Evolutionary conservation across 2,329 filamentous ascomycete species (phyloP).

Genomic region (Talaromyces funiculosus): DNA sequence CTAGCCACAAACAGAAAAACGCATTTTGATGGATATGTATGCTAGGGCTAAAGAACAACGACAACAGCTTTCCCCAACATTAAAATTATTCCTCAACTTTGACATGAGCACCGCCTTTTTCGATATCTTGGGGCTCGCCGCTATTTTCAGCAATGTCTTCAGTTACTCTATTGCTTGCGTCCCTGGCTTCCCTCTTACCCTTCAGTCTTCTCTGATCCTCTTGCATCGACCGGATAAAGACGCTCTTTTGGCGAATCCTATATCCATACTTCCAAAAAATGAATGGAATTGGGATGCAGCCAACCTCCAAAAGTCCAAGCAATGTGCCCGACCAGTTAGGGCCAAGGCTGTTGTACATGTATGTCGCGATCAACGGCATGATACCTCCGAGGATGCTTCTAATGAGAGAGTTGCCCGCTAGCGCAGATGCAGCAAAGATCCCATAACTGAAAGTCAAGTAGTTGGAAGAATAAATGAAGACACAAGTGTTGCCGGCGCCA

Average conservation of each 20-base stretch:
- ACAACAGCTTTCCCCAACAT: neutral
- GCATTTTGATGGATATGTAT: neutral
- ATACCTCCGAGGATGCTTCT: conserved; percentile 70
- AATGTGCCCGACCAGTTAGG: conserved; percentile 76
- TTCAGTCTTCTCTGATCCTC: conserved; percentile 46
- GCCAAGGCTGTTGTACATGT: conserved; percentile 64
- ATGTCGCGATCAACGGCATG: conserved; percentile 67
- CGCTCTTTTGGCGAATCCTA: conserved; percentile 52
- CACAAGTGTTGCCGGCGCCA: conserved; percentile 66
- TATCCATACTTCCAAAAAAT: conserved; percentile 64
- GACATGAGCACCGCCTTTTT: conserved; percentile 3
- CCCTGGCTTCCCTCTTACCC: conserved; percentile 30
- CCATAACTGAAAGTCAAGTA: conserved; percentile 75
- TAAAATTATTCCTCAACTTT: neutral
- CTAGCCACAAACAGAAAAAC: neutral
- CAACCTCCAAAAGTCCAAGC: conserved; percentile 65
- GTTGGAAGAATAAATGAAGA: conserved; percentile 78
- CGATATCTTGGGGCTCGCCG: neutral
- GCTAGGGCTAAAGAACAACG: neutral
- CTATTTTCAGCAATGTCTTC: conserved; percentile 18
- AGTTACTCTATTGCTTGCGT: conserved; percentile 17
- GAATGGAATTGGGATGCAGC: conserved; percentile 72
- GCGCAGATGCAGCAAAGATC: conserved; percentile 73
- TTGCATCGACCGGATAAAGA: conserved; percentile 54
- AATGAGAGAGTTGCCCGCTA: conserved; percentile 73